phyloP scores from a whole-genome alignment of 345 rosid genomes.

The Rubroshorea leprosula region DNA sequence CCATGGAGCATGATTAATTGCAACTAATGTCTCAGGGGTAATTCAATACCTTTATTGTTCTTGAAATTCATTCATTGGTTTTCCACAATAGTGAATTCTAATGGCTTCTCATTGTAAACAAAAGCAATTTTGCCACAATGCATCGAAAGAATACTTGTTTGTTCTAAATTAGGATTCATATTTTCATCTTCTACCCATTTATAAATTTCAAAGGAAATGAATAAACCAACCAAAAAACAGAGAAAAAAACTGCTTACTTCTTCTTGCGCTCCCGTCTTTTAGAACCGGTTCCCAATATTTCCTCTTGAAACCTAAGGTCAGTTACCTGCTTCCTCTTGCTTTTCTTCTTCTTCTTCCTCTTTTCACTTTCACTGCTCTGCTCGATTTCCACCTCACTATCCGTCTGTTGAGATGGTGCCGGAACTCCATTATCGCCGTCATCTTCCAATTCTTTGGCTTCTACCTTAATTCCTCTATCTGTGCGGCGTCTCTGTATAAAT shows the following conservation, averaged over 20 bases:
- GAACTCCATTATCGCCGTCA: conserved; percentile 16
- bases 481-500: conserved; percentile 18
- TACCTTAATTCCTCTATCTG: conserved; percentile 16
- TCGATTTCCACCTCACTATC: conserved; percentile 23
- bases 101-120: too few species aligned
- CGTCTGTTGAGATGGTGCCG: conserved; percentile 11
- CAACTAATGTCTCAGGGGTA: background rate
- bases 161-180: too few species aligned
- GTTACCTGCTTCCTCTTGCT: conserved; percentile 58
- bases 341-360: conserved; percentile 59
- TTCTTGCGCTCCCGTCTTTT: conserved; percentile 65
- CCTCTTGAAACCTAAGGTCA: conserved; percentile 64
- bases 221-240: conserved; percentile 1
- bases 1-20: too few species aligned
- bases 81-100: too few species aligned
- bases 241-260: conserved; percentile 28
- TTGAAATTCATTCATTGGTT: too few species aligned
- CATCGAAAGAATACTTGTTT: too few species aligned
- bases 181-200: too few species aligned
- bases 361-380: conserved; percentile 23
- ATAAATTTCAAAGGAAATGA: background rate
- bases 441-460: conserved; percentile 19
- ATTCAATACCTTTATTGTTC: too few species aligned
- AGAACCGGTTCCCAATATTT: conserved; percentile 30
- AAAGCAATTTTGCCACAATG: background rate